A percentile compares a stretch with the other conserved stretches of the same genome.
Conservation (phyloP, 208 protist genomes). For the Acanthamoeba lugdunensis region DNA sequence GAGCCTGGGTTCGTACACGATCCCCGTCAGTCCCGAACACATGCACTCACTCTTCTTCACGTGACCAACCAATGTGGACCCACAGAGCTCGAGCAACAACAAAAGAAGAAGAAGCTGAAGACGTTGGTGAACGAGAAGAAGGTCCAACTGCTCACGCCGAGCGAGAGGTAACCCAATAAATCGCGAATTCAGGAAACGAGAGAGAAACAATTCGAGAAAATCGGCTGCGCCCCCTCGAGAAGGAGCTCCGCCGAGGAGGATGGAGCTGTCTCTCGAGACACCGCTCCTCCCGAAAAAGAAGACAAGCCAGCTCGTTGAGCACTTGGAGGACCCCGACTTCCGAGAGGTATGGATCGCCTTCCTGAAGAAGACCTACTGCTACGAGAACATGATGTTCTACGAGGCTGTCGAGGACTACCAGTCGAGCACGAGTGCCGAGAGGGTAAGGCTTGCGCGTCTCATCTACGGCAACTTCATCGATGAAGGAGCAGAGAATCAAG, state of each 20-base stretch:
- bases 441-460: not conserved
- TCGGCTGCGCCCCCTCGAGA: not conserved
- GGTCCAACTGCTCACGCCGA: not conserved
- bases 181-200: no score
- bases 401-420: not conserved
- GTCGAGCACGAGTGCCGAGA: not conserved
- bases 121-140: not conserved
- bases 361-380: not conserved
- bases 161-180: not conserved
- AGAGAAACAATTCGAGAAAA: not conserved
- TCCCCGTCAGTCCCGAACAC: no score
- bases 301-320: not conserved
- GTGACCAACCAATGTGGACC: not conserved
- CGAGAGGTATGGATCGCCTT: not conserved
- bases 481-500: not conserved
- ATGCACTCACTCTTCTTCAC: no score
- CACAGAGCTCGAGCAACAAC: not conserved
- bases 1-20: not conserved
- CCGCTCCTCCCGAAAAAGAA: not conserved
- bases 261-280: not conserved
- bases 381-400: conserved; percentile 35
- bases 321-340: not conserved
- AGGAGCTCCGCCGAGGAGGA: not conserved
- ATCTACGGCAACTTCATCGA: not conserved
- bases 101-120: not conserved